Percentiles rank a stretch among this genome's conserved stretches.
These are phyloP conservation scores for Suhomyces panamericanus DNA, from an alignment of 1,139 yeast genomes.

Conservation along the genomic window DNA sequence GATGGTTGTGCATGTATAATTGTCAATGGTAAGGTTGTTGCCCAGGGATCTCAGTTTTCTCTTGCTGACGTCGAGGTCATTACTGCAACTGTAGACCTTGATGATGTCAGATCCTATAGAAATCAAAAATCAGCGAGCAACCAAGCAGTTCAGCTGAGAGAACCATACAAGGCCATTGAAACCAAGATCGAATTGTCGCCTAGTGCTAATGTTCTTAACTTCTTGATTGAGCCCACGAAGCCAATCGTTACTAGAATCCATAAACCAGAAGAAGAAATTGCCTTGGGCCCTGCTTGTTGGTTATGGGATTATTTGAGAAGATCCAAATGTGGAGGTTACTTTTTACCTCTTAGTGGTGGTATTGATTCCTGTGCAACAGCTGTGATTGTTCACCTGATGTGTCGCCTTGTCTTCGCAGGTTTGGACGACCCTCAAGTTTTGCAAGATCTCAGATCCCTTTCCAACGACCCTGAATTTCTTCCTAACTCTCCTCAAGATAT, in stretches of 20 bases:
- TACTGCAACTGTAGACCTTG: slow-evolving; percentile 89
- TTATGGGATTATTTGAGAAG: slow-evolving; percentile 95
- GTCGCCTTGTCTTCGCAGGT: slow-evolving; percentile 74
- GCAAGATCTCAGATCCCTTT: slow-evolving; percentile 65
- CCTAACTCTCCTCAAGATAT: slow-evolving; percentile 78
- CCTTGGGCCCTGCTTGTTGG: slow-evolving; percentile 99
- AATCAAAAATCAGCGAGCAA: slow-evolving; percentile 74
- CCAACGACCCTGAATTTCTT: slow-evolving; percentile 55
- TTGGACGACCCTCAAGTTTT: slow-evolving; percentile 66
- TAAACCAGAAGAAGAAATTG: slow-evolving; percentile 91
- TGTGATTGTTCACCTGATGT: slow-evolving; percentile 91
- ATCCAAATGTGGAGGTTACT: slow-evolving; percentile 85
- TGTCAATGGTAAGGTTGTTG: slow-evolving; percentile 86
- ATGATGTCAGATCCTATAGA: slow-evolving; percentile 84
- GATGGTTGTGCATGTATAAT: slow-evolving; percentile 97
- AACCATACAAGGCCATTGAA: slow-evolving; percentile 60
- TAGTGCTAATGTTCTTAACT: slow-evolving; percentile 56
- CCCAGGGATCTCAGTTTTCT: slow-evolving; percentile 91
- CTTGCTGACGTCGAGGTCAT: slow-evolving; percentile 89
- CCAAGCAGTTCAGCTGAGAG: slow-evolving; percentile 59
- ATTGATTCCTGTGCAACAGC: slow-evolving; percentile 98
- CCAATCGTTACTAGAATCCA: slow-evolving; percentile 59
- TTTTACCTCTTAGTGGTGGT: slow-evolving; percentile 94
- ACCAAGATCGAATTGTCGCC: slow-evolving; percentile 66
- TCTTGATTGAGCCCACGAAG: slow-evolving; percentile 61